These are phyloP conservation scores for Aristolochia californica DNA, from an alignment of 164 flowering plant species.

Conservation along the genomic window DNA sequence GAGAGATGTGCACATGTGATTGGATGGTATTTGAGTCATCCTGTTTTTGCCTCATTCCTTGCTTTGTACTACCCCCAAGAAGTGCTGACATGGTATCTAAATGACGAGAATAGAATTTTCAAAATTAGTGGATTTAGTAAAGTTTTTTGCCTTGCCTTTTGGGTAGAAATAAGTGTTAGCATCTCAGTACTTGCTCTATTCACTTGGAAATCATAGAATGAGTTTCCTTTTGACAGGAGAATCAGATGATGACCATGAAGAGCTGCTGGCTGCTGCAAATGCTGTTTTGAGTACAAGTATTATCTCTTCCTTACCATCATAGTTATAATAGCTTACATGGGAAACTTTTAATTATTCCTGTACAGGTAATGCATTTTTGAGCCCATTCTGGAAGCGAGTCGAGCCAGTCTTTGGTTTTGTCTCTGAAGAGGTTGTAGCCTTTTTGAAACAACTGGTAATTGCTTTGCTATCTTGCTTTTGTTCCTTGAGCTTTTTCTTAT, in stretches of 20 bases:
- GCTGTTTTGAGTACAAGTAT: constrained; percentile 53
- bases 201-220: background rate
- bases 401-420: constrained; percentile 62
- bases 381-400: constrained; percentile 69
- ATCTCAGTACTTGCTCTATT: no score
- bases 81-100: no score
- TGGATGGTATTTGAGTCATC: no score
- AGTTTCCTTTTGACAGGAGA: constrained; percentile 34
- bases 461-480: constrained; percentile 1
- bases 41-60: background rate
- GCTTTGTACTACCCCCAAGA: no score
- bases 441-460: constrained; percentile 61
- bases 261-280: constrained; percentile 71
- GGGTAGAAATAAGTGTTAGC: background rate
- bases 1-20: no score
- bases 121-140: background rate
- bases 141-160: background rate
- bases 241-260: constrained; percentile 70
- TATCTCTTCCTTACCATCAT: background rate
- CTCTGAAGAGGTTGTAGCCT: constrained; percentile 41
- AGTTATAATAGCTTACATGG: background rate
- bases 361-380: constrained; percentile 50
- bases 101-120: background rate
- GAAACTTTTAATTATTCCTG: background rate
- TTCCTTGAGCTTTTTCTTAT: background rate